Evolutionary conservation across 495 filamentous ascomycete genomes (phyloP), one percentile per base, ranked within the genome.

Genomic region (Penicillium flavigenum): DNA sequence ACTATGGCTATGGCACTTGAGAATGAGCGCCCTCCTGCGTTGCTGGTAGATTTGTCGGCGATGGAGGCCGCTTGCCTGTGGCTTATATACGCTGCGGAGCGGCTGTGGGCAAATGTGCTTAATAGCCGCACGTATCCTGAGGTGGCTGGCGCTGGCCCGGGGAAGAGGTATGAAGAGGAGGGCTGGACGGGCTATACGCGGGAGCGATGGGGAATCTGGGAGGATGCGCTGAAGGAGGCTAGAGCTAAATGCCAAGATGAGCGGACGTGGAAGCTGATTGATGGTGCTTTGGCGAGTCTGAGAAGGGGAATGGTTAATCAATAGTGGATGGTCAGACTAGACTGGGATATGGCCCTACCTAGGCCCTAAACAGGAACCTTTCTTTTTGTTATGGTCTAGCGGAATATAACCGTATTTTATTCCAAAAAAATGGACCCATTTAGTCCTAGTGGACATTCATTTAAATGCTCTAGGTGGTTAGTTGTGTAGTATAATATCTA

Each of bases 61-160:
- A 54, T 34, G 39, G 51, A 54, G 26, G 41, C 26, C n/a, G 51
- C 51, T 45, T 54, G 39, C 17, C 14, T 36, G 39, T 54, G 51
- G 51, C 46, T 54, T 19, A 54, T 54, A 31, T 45, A 54, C 24
- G 24, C 32, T 45, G 26, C 24, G 10, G 51, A 44, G 26, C 41
- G 51, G 19, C 46, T 48, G 26, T 34, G 26, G 46, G n/a, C 26
- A 17, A 34, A 48, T 48, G 26, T 48, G 16, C 27, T 48, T n/a
- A 32, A 48, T 31, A 19, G 17, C 34, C 14, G 14, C 26, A 32
- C 26, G 26, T 48, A 48, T 32, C 46, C 46, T 48, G 10, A 32
- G 29, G 26, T 8, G 29, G 9, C n/a, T 32, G 26, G 29, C 14
- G 29, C 46, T 34, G 16, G 29, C 3, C 46, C n/a, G 0, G 46